Evolutionary conservation across 1,139 yeast genomes (phyloP).

Genomic region (Saccharomyces hybrid): DNA sequence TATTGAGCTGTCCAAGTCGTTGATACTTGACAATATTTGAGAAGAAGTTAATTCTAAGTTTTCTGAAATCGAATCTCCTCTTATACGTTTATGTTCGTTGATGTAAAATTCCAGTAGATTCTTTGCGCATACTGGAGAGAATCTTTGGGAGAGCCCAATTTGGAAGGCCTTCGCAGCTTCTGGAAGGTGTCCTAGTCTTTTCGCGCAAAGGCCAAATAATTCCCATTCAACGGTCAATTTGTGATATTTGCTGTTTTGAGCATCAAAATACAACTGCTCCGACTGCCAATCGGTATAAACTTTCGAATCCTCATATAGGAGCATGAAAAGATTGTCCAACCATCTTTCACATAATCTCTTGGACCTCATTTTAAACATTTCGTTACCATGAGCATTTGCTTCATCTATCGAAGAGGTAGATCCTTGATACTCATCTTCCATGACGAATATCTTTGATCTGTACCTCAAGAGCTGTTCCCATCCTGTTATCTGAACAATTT

Average conservation of each 20-base stretch:
- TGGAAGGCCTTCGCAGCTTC: slow-evolving; percentile 82
- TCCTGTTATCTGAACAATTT: slow-evolving; percentile 70
- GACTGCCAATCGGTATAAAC: slow-evolving; percentile 95
- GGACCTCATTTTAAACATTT: slow-evolving; percentile 11
- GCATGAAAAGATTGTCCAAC: slow-evolving; percentile 89
- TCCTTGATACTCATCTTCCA: slow-evolving; percentile 79
- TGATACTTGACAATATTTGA: slow-evolving; percentile 38
- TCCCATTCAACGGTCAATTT: slow-evolving; percentile 94
- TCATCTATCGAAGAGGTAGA: slow-evolving; percentile 15
- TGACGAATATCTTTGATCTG: slow-evolving; percentile 86
- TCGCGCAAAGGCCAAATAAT: slow-evolving; percentile 76
- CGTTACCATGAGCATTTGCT: not conserved
- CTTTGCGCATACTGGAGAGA: slow-evolving; percentile 74
- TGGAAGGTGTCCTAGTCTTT: slow-evolving; percentile 71
- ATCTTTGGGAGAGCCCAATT: slow-evolving; percentile 64
- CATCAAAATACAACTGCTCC: slow-evolving; percentile 76
- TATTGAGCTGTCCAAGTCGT: slow-evolving; percentile 51
- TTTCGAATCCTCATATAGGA: slow-evolving; percentile 83
- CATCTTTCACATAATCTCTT: slow-evolving; percentile 94
- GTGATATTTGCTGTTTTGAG: slow-evolving; percentile 69
- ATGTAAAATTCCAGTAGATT: slow-evolving; percentile 64
- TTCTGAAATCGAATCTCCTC: slow-evolving; percentile 18
- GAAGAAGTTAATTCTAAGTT: slow-evolving; percentile 28
- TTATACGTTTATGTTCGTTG: slow-evolving; percentile 31
- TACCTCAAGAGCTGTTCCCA: slow-evolving; percentile 83